Evolutionary conservation across 2,329 filamentous ascomycete genomes (phyloP).

Genomic region (Colletotrichum endophyticum): DNA sequence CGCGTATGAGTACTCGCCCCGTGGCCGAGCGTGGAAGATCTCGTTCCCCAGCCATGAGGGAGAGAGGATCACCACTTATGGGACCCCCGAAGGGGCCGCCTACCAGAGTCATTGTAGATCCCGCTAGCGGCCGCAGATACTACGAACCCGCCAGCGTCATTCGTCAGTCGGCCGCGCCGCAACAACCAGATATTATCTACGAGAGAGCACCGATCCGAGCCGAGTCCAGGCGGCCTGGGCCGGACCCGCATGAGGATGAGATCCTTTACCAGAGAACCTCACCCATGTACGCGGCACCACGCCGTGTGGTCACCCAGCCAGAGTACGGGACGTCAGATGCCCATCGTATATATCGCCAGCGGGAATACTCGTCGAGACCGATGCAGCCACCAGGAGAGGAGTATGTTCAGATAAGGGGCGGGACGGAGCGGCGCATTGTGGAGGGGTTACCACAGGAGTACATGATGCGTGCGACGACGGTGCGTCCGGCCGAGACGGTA

Average conservation of each 20-base stretch:
- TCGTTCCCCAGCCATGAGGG: slow-evolving; percentile 50
- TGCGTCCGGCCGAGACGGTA: slow-evolving; percentile 55
- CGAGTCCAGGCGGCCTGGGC: slow-evolving; percentile 52
- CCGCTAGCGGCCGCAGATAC: slow-evolving; percentile 80
- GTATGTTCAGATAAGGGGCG: slow-evolving; percentile 52
- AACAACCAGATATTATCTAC: slow-evolving; percentile 64
- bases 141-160: slow-evolving; percentile 54
- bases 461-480: slow-evolving; percentile 59
- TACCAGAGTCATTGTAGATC: slow-evolving; percentile 77
- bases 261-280: slow-evolving; percentile 56
- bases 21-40: slow-evolving; percentile 53
- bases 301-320: slow-evolving; percentile 67
- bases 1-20: slow-evolving; percentile 54
- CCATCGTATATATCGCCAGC: slow-evolving; percentile 59
- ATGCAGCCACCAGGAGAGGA: slow-evolving; percentile 45
- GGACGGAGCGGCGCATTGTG: slow-evolving; percentile 43
- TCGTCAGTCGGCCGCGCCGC: slow-evolving; percentile 60
- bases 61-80: slow-evolving; percentile 53
- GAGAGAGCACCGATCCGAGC: slow-evolving; percentile 65
- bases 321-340: slow-evolving; percentile 58
- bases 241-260: slow-evolving; percentile 55
- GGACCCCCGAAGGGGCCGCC: slow-evolving; percentile 56
- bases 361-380: slow-evolving; percentile 62
- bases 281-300: slow-evolving; percentile 52
- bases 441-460: slow-evolving; percentile 60